phyloP scores from a whole-genome alignment of 2,329 filamentous ascomycete species.

The Diaporthe citriasiana region DNA sequence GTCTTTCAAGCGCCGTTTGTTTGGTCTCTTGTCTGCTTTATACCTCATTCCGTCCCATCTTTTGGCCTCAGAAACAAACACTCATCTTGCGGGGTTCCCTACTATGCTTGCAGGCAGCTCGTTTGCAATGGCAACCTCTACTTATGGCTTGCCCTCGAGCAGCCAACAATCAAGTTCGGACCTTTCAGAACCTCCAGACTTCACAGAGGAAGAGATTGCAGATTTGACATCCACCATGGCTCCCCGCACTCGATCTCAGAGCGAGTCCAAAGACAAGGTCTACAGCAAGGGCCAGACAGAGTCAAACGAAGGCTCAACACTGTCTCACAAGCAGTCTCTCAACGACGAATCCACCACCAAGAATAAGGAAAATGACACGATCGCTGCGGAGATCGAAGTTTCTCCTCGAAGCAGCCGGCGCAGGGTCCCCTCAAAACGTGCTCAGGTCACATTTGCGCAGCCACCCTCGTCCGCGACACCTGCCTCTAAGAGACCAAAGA shows the following conservation, averaged over 20 bases:
- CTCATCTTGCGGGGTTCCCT: not conserved
- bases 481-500: slow-evolving; percentile 47
- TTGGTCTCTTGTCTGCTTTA: not conserved
- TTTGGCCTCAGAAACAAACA: not conserved
- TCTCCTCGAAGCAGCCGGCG: slow-evolving; percentile 7
- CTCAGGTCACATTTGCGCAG: not conserved
- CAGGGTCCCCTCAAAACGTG: slow-evolving; percentile 29
- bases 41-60: not conserved
- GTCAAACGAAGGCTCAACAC: not conserved
- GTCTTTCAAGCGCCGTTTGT: not conserved
- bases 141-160: slow-evolving; percentile 25
- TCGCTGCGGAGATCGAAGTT: slow-evolving; percentile 11
- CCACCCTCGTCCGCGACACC: slow-evolving; percentile 6
- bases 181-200: slow-evolving; percentile 37
- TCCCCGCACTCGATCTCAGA: slow-evolving; percentile 3
- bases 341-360: not conserved
- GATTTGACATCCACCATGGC: slow-evolving; percentile 28
- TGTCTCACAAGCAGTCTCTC: not conserved
- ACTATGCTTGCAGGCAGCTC: not conserved
- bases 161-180: slow-evolving; percentile 35
- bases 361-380: not conserved
- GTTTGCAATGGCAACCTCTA: slow-evolving; percentile 19
- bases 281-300: not conserved
- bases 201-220: slow-evolving; percentile 14
- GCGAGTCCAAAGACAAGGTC: not conserved